phyloP scores from a whole-genome alignment of 768 basidiomycete genomes.

The Phylloporus arenicola region DNA sequence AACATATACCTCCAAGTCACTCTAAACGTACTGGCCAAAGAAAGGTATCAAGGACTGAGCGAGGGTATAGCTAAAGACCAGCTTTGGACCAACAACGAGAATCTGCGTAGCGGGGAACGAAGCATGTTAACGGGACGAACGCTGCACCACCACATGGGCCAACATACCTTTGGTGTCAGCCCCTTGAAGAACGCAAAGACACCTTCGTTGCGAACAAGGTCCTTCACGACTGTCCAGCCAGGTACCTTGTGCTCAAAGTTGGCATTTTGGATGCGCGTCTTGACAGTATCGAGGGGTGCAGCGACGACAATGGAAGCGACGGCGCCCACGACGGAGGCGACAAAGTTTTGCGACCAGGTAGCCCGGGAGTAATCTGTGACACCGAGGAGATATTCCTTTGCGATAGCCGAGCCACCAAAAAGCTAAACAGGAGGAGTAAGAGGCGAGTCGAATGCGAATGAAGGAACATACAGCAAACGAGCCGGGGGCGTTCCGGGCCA shows the following conservation, averaged over 20 bases:
- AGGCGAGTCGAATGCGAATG: background rate
- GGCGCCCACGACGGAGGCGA: conserved; percentile 91
- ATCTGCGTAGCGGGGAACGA: conserved; percentile 46
- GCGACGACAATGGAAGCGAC: conserved; percentile 94
- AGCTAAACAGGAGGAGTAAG: conserved; percentile 48
- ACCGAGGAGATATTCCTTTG: conserved; percentile 90
- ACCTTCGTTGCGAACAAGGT: conserved; percentile 86
- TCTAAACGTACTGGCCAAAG: conserved; percentile 79
- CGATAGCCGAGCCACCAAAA: conserved; percentile 92
- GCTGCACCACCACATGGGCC: conserved; percentile 7
- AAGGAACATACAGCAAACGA: conserved; percentile 76
- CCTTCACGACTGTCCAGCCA: conserved; percentile 76
- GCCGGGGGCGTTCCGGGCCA: conserved; percentile 95
- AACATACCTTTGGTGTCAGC: conserved; percentile 82
- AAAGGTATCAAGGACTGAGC: conserved; percentile 93
- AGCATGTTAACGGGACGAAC: background rate
- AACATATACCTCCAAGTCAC: background rate
- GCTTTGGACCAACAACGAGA: conserved; percentile 93
- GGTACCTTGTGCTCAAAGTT: conserved; percentile 86
- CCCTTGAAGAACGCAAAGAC: conserved; percentile 88
- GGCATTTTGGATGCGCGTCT: conserved; percentile 97
- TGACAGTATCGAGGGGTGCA: conserved; percentile 92
- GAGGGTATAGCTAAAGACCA: conserved; percentile 96
- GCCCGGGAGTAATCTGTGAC: conserved; percentile 88
- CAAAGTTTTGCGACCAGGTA: conserved; percentile 97